These are phyloP conservation scores for Ogataea sp. DNA, from an alignment of 805 yeast species.

Conservation along the genomic window DNA sequence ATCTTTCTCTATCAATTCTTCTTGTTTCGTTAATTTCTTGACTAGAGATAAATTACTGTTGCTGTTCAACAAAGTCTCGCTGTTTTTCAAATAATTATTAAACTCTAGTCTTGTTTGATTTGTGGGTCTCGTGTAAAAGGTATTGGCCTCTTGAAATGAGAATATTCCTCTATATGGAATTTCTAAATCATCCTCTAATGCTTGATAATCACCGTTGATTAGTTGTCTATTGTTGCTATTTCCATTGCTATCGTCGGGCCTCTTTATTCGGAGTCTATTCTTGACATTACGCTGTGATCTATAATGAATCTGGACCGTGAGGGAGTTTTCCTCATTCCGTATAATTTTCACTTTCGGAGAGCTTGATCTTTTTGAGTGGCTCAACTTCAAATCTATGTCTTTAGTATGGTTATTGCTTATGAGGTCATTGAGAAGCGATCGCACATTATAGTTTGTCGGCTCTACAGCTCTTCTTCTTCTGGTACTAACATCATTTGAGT, in stretches of 20 bases:
- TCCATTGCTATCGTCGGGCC: too few species aligned
- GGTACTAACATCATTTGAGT: conserved; percentile 7
- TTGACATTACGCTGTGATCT: not conserved
- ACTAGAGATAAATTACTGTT: conserved; percentile 26
- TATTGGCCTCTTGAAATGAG: conserved; percentile 48
- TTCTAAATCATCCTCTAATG: conserved; percentile 35
- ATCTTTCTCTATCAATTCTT: conserved; percentile 17
- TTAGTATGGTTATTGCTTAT: too few species aligned
- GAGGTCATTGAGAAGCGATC: not conserved
- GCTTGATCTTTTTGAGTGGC: not conserved
- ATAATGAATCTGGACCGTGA: not conserved
- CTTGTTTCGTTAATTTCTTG: conserved; percentile 10
- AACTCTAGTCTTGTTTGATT: conserved; percentile 26
- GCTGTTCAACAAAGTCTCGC: conserved; percentile 29
- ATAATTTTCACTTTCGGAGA: not conserved
- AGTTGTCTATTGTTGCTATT: not conserved
- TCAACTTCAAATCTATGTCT: too few species aligned
- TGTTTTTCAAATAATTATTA: conserved; percentile 29
- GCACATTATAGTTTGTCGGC: conserved; percentile 1
- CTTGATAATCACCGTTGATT: not conserved
- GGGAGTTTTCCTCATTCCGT: not conserved
- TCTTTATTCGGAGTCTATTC: not conserved
- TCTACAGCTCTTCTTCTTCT: not conserved
- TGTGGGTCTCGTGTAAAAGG: conserved; percentile 55
- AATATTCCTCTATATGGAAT: conserved; percentile 65